Evolutionary conservation across 2,329 filamentous ascomycete genomes (phyloP).

Genomic region (Beauveria medogensis): DNA sequence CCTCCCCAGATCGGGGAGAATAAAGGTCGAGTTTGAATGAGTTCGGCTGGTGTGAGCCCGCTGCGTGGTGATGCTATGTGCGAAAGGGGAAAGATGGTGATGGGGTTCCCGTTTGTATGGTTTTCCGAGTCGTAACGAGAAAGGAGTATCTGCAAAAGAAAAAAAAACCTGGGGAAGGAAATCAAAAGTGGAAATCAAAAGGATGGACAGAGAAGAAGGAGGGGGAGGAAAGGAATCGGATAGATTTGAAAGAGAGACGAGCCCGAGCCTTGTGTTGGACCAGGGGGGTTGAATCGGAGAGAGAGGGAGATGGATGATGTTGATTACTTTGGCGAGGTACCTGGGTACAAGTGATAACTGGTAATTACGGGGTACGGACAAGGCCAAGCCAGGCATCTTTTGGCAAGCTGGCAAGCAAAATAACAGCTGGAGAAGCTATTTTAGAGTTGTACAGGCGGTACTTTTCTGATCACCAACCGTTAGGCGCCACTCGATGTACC

Average conservation of each 20-base stretch:
- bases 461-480: too few relatives aligned
- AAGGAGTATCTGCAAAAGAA: neutral
- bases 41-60: neutral
- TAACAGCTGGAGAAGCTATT: too few relatives aligned
- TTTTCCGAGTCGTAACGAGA: neutral
- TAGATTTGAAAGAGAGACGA: slow-evolving; percentile 6
- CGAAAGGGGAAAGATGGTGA: neutral
- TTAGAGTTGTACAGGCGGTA: too few relatives aligned
- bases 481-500: too few relatives aligned
- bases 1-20: neutral
- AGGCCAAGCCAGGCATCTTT: too few relatives aligned
- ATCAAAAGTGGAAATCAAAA: slow-evolving; percentile 2
- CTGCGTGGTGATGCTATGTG: neutral
- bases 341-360: too few relatives aligned
- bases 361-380: neutral
- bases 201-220: neutral
- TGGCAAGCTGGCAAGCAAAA: too few relatives aligned
- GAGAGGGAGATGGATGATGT: neutral
- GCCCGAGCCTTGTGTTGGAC: slow-evolving; percentile 1
- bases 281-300: neutral
- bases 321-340: too few relatives aligned
- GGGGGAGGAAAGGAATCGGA: slow-evolving; percentile 4
- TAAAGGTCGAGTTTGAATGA: neutral
- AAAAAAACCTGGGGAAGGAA: slow-evolving; percentile 1
- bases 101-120: neutral